Evolutionary conservation across 1,139 yeast genomes (phyloP).

Genomic region (Yamadazyma dushanensis): DNA sequence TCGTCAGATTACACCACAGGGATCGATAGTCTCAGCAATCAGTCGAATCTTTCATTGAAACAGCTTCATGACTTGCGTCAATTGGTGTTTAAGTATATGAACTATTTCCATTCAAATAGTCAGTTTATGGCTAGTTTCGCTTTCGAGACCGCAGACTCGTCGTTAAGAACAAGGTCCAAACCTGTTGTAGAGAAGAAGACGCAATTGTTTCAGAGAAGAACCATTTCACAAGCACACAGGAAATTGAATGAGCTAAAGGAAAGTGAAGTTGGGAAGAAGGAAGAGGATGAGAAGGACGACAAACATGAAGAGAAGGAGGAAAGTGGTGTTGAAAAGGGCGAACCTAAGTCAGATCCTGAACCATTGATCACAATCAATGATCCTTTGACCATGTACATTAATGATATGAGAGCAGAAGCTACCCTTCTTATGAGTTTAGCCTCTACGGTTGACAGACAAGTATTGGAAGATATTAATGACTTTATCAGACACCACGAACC

Average conservation of each 20-base stretch:
- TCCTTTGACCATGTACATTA: slow-evolving; percentile 15
- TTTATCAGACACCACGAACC: slow-evolving; percentile 43
- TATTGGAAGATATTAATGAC: slow-evolving; percentile 35
- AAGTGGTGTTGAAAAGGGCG: not conserved
- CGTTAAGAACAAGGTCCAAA: not conserved
- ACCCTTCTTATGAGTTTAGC: slow-evolving; percentile 28
- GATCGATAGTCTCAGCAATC: slow-evolving; percentile 30
- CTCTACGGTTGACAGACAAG: slow-evolving; percentile 35
- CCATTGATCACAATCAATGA: slow-evolving; percentile 13
- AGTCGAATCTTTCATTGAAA: slow-evolving; percentile 32
- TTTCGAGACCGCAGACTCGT: not conserved
- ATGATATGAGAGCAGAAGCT: slow-evolving; percentile 25
- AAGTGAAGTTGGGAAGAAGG: not conserved
- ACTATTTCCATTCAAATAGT: slow-evolving; percentile 38
- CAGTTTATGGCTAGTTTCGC: slow-evolving; percentile 25
- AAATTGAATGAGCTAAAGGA: slow-evolving; percentile 8
- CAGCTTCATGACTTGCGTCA: slow-evolving; percentile 46
- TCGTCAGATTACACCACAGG: slow-evolving; percentile 45
- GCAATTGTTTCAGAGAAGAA: slow-evolving; percentile 9
- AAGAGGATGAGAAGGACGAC: not conserved
- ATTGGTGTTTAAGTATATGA: slow-evolving; percentile 40
- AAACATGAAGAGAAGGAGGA: not conserved
- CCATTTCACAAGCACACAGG: slow-evolving; percentile 14
- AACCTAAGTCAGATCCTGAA: not conserved
- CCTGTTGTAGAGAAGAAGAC: not conserved